phyloP scores from a whole-genome alignment of 495 filamentous ascomycete genomes.

The Parathielavia hyrcaniae region DNA sequence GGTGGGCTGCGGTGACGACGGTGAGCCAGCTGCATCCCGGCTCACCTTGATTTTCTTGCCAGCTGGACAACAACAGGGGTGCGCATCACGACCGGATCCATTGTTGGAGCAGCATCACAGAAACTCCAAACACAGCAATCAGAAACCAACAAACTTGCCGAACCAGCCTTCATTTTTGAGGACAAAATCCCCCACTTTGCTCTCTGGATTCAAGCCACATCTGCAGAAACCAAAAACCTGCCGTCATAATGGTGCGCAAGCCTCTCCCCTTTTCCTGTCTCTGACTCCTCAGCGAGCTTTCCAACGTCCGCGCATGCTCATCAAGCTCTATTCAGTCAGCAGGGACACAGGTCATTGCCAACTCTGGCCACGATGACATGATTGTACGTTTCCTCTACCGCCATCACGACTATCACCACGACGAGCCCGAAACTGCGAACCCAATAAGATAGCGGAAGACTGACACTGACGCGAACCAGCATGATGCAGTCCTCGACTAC shows the following conservation, averaged over 20 bases:
- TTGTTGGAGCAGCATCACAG: neutral
- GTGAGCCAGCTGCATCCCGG: neutral
- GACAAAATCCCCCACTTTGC: neutral
- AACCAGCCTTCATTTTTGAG: neutral
- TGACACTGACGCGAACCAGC: constrained; percentile 46
- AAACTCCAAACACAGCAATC: neutral
- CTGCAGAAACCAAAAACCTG: neutral
- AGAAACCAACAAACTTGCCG: neutral
- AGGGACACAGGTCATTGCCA: constrained; percentile 35
- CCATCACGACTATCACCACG: neutral
- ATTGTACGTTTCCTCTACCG: constrained; percentile 65
- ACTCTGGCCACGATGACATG: constrained; percentile 88
- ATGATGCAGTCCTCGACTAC: constrained; percentile 97
- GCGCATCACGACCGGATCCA: constrained; percentile 1
- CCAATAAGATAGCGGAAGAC: neutral
- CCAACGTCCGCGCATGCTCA: constrained; percentile 2
- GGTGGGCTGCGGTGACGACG: constrained; percentile 2
- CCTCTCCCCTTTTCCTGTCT: neutral
- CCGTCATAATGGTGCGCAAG: constrained; percentile 19
- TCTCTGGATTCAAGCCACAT: neutral
- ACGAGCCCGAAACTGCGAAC: neutral
- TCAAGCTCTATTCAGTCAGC: constrained; percentile 22
- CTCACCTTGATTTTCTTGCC: constrained; percentile 31
- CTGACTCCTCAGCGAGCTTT: neutral
- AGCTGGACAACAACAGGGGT: constrained; percentile 32